phyloP scores from a whole-genome alignment of 2,329 filamentous ascomycete species.

The Calycina herbarum region DNA sequence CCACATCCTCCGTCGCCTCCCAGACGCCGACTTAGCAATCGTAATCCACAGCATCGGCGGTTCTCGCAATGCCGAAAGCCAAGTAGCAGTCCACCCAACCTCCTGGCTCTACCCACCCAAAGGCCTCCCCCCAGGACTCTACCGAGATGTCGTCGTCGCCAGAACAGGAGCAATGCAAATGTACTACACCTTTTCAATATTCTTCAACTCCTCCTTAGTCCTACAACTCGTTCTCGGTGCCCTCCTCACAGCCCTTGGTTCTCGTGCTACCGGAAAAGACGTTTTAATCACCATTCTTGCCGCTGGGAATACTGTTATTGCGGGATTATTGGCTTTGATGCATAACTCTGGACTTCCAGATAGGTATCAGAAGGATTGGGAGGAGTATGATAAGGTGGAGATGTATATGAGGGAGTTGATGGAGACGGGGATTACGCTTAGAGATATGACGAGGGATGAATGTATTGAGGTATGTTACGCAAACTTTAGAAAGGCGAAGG shows the following conservation, averaged over 20 bases:
- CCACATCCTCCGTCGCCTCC: conserved; percentile 13
- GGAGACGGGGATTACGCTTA: conserved; percentile 15
- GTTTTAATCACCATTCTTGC: conserved; percentile 28
- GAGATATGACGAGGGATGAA: conserved; percentile 17
- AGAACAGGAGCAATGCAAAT: conserved; percentile 18
- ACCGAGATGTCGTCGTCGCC: conserved; percentile 23
- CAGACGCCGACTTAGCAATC: conserved; percentile 11
- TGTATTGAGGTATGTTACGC: conserved; percentile 16
- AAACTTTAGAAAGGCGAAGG: conserved; percentile 17
- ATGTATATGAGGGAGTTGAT: conserved; percentile 18
- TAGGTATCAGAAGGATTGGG: conserved; percentile 20
- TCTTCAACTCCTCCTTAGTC: conserved; percentile 27
- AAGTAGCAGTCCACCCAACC: conserved; percentile 15
- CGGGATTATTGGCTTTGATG: conserved; percentile 19
- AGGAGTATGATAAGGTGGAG: conserved; percentile 23
- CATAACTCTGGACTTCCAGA: conserved; percentile 21
- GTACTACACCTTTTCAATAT: conserved; percentile 24
- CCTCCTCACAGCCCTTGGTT: conserved; percentile 29
- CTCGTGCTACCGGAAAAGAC: conserved; percentile 15
- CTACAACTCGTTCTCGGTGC: conserved; percentile 31
- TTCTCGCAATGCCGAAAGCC: conserved; percentile 10
- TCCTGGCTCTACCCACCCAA: conserved; percentile 24
- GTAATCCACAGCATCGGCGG: conserved; percentile 18
- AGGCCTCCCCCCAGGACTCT: conserved; percentile 28
- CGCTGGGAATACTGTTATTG: conserved; percentile 23